Base-by-base conservation (phyloP, 2,329 filamentous ascomycete species). In the Bertia moriformis region DNA sequence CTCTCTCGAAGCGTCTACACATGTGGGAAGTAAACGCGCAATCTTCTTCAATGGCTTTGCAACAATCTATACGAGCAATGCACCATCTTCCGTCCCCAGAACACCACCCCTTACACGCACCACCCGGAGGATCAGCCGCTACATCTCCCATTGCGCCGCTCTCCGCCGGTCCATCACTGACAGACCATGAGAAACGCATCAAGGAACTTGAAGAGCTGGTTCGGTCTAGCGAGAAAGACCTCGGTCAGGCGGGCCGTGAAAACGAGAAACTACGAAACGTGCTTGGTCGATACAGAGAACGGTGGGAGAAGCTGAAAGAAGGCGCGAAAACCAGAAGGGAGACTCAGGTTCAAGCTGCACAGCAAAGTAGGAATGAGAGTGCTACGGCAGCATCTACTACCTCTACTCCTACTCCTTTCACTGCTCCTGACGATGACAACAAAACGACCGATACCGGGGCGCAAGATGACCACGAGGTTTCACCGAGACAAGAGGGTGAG, bases 11-110 rank as follows among this genome's bases (percentile, higher is more conserved):
- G 36, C 65, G 75, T 4, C 58, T 80, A 17, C 66, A 72, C 41
- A 73, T 75, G 58, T 80, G 75, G 63, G 74, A 80, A 50, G 65
- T 71, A 18, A 72, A 71, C 43, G 70, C 71, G 0, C 75, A 80
- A 48, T 71, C 69, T 24, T 73, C 71, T 35, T 71, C 67, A 17
- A 60, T 69, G 48, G 74, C 73, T 5, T 58, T 79, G 35, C 71
- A 73, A 14, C 72, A 78, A 45, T 75, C 69, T 19, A 57, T 78
- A 49, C 62, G 66, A 47, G 59, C 62, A 43, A 56, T 68, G 41
- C 60, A 63, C 24, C 57, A 60, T 38, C 57, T 57, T n/a, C n/a
- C n/a, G n/a, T n/a, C n/a, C n/a, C n/a, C n/a, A n/a, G n/a, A n/a
- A n/a, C 24, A 29, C 24, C 24, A 29, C n/a, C 24, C 24, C 24